phyloP scores from a whole-genome alignment of 2,329 filamentous ascomycete species.

The Fusarium sp. region DNA sequence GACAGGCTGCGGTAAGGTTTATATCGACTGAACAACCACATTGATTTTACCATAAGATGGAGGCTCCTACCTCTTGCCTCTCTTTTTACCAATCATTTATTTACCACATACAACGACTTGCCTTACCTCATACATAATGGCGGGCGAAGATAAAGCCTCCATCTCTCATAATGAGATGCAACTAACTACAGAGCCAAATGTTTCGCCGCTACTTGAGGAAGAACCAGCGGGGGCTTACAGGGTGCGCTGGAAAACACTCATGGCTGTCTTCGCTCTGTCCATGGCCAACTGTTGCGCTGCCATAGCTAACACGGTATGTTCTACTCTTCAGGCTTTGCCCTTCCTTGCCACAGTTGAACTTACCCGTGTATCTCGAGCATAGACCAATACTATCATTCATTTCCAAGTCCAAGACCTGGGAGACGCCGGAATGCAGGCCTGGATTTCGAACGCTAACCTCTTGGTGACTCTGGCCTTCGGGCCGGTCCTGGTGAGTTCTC shows the following conservation, averaged over 20 bases:
- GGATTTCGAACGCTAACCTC: not conserved
- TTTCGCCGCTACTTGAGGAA: not conserved
- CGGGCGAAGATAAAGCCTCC: not conserved
- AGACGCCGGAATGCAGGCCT: not conserved
- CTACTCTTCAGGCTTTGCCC: fast-evolving
- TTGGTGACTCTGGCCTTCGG: not conserved
- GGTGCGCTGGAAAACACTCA: not conserved
- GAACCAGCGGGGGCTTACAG: not conserved
- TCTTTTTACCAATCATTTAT: not conserved
- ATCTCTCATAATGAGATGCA: not conserved
- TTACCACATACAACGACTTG: not conserved
- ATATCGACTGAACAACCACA: not conserved
- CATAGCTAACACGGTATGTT: not conserved
- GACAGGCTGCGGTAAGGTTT: not conserved
- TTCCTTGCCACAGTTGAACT: not conserved
- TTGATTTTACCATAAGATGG: not conserved
- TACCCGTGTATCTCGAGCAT: fast-evolving
- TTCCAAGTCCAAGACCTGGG: not conserved
- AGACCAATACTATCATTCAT: not conserved
- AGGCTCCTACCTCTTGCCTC: not conserved
- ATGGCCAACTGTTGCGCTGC: not conserved
- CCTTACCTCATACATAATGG: not conserved
- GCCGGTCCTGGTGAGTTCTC: not conserved
- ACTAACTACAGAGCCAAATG: not conserved
- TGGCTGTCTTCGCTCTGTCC: not conserved